A percentile compares a stretch with the other conserved stretches of the same genome.
phyloP scores from a whole-genome alignment of 2,329 filamentous ascomycete genomes.

The Lecanoromycetidae sp. region DNA sequence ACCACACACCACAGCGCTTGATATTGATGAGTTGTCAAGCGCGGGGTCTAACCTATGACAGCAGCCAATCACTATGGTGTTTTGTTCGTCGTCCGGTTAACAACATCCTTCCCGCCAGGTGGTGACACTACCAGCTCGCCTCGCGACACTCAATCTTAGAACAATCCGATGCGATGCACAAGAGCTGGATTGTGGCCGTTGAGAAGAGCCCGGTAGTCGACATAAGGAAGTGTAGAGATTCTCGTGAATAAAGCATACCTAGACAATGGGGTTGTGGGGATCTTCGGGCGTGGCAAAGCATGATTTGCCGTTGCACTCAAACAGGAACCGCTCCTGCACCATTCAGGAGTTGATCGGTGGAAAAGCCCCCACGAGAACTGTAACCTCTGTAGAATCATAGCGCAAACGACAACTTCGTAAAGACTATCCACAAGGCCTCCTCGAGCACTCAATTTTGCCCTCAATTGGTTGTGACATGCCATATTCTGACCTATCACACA shows the following conservation, averaged over 20 bases:
- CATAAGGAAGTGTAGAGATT: too few species aligned
- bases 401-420: not conserved
- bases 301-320: slow-evolving; percentile 3
- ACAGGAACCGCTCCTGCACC: slow-evolving; percentile 10
- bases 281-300: slow-evolving; percentile 4
- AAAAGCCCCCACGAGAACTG: too few species aligned
- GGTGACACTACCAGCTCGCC: not conserved
- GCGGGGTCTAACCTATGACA: slow-evolving; percentile 1
- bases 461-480: too few species aligned
- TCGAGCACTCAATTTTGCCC: too few species aligned
- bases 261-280: not conserved
- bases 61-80: slow-evolving; percentile 5
- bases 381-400: not conserved
- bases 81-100: slow-evolving; percentile 5
- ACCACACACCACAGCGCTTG: slow-evolving; percentile 21
- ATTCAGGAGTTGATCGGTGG: slow-evolving; percentile 7
- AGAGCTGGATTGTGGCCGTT: too few species aligned
- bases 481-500: slow-evolving; percentile 4
- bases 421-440: not conserved
- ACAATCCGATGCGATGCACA: not conserved
- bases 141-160: not conserved
- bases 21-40: slow-evolving; percentile 16
- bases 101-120: not conserved
- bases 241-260: not conserved
- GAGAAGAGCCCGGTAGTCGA: too few species aligned